Base-by-base conservation (phyloP, 1,139 yeast genomes). In the Candida labiduridarum region DNA sequence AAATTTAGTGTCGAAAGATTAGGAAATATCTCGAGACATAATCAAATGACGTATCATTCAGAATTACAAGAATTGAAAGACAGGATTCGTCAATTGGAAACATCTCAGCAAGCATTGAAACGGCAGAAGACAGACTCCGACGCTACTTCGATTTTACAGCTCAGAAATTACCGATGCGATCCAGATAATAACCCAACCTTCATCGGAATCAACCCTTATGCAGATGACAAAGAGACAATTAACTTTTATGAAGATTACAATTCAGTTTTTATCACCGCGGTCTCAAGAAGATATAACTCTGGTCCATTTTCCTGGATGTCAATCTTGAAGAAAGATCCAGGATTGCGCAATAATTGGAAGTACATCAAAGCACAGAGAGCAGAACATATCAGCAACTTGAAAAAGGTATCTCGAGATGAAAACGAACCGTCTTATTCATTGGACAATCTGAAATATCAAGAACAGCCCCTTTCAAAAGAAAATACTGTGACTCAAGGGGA, bases 231-330 rank as follows among this genome's bases (percentile, higher is more conserved):
- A 5, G 71, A 66, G 22, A 49, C 59, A 1, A 65, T 73, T 30
- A 72, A 69, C 50, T 68, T 73, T 45, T 72, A 66, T 51, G 65
- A 63, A n/a, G 71, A 67, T 3, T 68, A 64, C 53, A 56, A 67
- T 12, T 63, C 75, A 0, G 48, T 66, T 1, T 60, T 63, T 46
- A 49, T 59, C 18, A 64, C 62, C 45, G 67, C 61, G 11, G 43
- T 56, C 2, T 52, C 64, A 1, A 57, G 75, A 39, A 56, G 71
- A 44, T 64, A 67, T 43, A 64, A 66, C 46, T 68, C 64, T 56
- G 80, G 78, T 1, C 70, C 78, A 0, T 68, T 74, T 47, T 62
- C 80, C 0, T 72, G 80, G 72, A 55, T 74, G 4, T 64, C 80
- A 0, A 54, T 77, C n/a, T 57, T 74, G 56, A 61, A 64, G 49